These are phyloP conservation scores for Diaporthe vexans DNA, from an alignment of 2,329 filamentous ascomycete species.

Conservation along the genomic window DNA sequence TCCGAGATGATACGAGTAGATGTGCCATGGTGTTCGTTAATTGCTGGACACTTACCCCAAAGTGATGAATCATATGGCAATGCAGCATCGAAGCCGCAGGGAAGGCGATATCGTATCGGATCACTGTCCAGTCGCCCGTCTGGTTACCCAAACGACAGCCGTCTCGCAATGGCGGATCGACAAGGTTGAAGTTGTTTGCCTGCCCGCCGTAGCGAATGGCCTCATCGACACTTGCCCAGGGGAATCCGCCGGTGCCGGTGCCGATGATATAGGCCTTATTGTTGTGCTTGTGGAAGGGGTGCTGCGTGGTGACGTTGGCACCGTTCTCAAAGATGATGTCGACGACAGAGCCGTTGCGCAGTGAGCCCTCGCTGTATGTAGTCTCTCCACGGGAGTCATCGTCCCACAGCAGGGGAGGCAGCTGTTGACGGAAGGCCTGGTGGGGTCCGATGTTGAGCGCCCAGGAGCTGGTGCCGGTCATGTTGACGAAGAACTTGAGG, in stretches of 20 bases:
- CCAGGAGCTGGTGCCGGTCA: conserved; percentile 41
- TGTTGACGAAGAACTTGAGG: conserved; percentile 43
- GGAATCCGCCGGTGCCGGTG: conserved; percentile 46
- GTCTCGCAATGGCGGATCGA: conserved; percentile 40
- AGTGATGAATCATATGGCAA: conserved; percentile 44
- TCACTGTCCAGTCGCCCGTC: conserved; percentile 42
- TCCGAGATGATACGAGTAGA: not conserved
- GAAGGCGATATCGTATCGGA: conserved; percentile 42
- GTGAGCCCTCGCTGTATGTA: conserved; percentile 38
- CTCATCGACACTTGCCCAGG: conserved; percentile 50
- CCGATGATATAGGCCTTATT: conserved; percentile 48
- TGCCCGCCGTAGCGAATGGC: conserved; percentile 59
- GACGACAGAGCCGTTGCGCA: conserved; percentile 46
- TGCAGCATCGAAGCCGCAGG: conserved; percentile 43
- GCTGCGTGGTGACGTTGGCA: conserved; percentile 43
- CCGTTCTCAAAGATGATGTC: conserved; percentile 48
- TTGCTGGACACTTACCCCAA: conserved; percentile 39
- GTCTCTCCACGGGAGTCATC: conserved; percentile 42
- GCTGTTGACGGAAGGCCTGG: conserved; percentile 43
- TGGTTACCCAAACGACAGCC: conserved; percentile 40
- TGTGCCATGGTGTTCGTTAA: not conserved
- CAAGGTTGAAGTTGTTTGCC: conserved; percentile 59
- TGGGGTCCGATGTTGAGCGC: conserved; percentile 43
- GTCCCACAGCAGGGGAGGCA: conserved; percentile 43
- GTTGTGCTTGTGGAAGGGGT: conserved; percentile 50